Evolutionary conservation across 106 monocot species (phyloP).

Genomic region (Phalaenopsis equestris): DNA sequence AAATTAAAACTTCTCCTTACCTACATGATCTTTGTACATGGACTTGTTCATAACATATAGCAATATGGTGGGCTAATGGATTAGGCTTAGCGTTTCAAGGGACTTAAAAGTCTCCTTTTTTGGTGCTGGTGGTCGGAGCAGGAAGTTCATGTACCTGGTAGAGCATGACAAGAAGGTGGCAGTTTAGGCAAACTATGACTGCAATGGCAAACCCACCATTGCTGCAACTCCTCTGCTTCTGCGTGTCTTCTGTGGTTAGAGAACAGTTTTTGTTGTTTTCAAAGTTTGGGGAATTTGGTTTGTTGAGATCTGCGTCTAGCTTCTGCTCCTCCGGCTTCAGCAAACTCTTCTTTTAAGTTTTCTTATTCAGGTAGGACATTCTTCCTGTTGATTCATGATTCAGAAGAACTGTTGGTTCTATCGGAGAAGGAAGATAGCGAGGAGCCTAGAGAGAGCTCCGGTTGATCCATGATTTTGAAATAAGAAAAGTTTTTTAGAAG

Average conservation of each 20-base stretch:
- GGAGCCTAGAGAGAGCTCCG: constrained; percentile 52
- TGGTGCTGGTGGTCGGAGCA: constrained; percentile 15
- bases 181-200: constrained; percentile 67
- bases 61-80: constrained; percentile 32
- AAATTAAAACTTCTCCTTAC: not conserved
- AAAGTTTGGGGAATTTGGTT: constrained; percentile 23
- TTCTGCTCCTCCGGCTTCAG: constrained; percentile 33
- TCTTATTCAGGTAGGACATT: constrained; percentile 72
- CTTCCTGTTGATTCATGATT: constrained; percentile 41
- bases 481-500: not conserved
- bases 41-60: not conserved
- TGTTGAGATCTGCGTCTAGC: constrained; percentile 55
- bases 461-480: constrained; percentile 18
- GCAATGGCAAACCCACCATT: constrained; percentile 31
- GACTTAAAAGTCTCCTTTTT: constrained; percentile 26
- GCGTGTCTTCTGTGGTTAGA: constrained; percentile 8
- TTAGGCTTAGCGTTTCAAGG: constrained; percentile 74
- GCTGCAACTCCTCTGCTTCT: not conserved
- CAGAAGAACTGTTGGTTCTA: constrained; percentile 27
- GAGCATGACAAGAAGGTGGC: constrained; percentile 94
- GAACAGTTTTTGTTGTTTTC: not conserved
- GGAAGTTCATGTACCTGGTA: constrained; percentile 53
- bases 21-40: not conserved
- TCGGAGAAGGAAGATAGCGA: constrained; percentile 8
- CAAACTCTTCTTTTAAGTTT: constrained; percentile 55